These are phyloP conservation scores for Kwoniella shivajii DNA, from an alignment of 1,284 basidiomycete species.

Conservation along the genomic window DNA sequence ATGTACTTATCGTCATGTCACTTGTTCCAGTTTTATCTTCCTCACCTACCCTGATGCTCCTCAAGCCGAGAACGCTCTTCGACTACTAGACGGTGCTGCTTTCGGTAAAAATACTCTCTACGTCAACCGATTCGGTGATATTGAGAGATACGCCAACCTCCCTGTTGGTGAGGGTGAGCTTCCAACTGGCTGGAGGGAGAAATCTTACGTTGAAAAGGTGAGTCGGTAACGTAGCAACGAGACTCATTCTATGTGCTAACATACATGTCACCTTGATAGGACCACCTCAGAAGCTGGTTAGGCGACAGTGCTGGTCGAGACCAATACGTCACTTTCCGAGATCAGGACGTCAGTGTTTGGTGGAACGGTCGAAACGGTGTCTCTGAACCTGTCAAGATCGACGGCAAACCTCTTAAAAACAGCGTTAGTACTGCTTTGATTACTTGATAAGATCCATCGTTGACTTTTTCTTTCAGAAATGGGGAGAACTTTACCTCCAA, in stretches of 20 bases:
- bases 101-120: constrained; percentile 91
- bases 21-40: constrained; percentile 72
- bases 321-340: constrained; percentile 92
- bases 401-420: constrained; percentile 58
- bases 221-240: constrained; percentile 22
- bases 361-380: constrained; percentile 94
- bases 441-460: constrained; percentile 6
- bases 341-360: constrained; percentile 84
- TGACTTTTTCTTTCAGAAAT: constrained; percentile 62
- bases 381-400: constrained; percentile 69
- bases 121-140: constrained; percentile 89
- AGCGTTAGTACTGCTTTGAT: constrained; percentile 24
- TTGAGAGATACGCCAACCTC: constrained; percentile 79
- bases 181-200: constrained; percentile 66
- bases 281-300: constrained; percentile 94
- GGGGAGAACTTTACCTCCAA: constrained; percentile 96
- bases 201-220: constrained; percentile 72
- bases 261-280: constrained; percentile 58
- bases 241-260: constrained; percentile 2
- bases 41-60: constrained; percentile 81
- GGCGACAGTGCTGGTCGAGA: constrained; percentile 90
- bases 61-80: constrained; percentile 79
- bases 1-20: not conserved
- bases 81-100: constrained; percentile 77
- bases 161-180: constrained; percentile 79